A percentile compares a stretch with the other conserved stretches of the same genome.
phyloP scores from a whole-genome alignment of 78 protist species.

The Dictyostelium firmibasis region DNA sequence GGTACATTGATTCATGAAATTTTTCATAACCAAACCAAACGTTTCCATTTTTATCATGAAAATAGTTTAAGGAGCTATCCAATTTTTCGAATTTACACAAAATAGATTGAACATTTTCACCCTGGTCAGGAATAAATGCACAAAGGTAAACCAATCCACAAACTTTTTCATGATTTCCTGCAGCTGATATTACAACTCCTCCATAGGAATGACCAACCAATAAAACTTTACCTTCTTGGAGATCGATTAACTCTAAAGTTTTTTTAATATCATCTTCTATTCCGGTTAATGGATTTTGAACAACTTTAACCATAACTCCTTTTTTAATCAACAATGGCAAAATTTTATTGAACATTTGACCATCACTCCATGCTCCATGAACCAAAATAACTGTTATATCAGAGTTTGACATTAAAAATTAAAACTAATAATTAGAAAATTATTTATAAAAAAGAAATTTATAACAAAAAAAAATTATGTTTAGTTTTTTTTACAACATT shows the following conservation, averaged over 20 bases:
- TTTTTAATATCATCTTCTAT: slow-evolving; percentile 10
- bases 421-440: too few species aligned
- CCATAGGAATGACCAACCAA: slow-evolving; percentile 50
- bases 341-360: neutral
- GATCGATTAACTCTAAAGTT: neutral
- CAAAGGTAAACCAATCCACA: slow-evolving; percentile 7
- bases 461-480: too few species aligned
- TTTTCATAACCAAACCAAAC: neutral
- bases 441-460: too few species aligned
- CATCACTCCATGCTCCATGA: neutral
- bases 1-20: neutral
- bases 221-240: neutral
- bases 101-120: neutral
- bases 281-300: neutral
- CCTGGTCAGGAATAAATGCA: slow-evolving; percentile 20
- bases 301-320: neutral
- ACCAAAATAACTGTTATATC: neutral
- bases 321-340: neutral
- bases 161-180: neutral
- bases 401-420: too few species aligned
- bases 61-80: neutral
- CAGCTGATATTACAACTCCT: slow-evolving; percentile 21
- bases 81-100: neutral
- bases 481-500: too few species aligned
- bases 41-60: neutral